Base-by-base conservation (phyloP, 257 asterid species). In the Scutellaria minor region DNA sequence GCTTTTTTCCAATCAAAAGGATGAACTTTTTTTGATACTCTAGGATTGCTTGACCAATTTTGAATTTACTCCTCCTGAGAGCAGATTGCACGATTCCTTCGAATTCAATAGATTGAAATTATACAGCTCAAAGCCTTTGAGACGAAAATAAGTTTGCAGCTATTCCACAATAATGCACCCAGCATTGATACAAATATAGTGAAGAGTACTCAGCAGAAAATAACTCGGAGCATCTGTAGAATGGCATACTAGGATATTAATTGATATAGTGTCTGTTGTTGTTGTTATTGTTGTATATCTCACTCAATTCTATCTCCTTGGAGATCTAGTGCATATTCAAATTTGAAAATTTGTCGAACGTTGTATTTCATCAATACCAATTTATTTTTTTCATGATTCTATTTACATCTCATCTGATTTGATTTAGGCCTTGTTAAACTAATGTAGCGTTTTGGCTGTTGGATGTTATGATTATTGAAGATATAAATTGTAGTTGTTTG, bases 1-100 rank as follows among this genome's bases (percentile, higher is more conserved):
- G 46, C 74, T 64, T 72, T 24, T 57, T 12, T 62, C 61, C 18
- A 45, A 45, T 65, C 47, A 56, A 15, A 68, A 61, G 24, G 12
- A 41, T 68, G 51, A 31, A 13, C 48, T 60, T 40, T 56, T 56
- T 48, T 35, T 40, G 51, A 9, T 71, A 46, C 42, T 64, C 44
- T 66, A 44, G 2, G 7, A 57, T 37, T 44, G 3, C 52, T 20
- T 1, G 6, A 39, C 20, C 31, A 2, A 42, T 11, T 14, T 45
- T 7, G 69, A 39, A 53, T 18, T 22, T 11, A 39, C 45, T 18
- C 60, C 42, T 8, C 57, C 12, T 44, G 5, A 35, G 10, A 50
- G 37, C 61, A 52, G 57, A 53, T 41, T 18, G 41, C 14, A 13
- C 35, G 59, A 52, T 20, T 51, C 66, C 35, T 56, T 45, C 5